Evolutionary conservation across 2,329 filamentous ascomycete species (phyloP).

Genomic region (Aspergillus pseudoviridinutans): DNA sequence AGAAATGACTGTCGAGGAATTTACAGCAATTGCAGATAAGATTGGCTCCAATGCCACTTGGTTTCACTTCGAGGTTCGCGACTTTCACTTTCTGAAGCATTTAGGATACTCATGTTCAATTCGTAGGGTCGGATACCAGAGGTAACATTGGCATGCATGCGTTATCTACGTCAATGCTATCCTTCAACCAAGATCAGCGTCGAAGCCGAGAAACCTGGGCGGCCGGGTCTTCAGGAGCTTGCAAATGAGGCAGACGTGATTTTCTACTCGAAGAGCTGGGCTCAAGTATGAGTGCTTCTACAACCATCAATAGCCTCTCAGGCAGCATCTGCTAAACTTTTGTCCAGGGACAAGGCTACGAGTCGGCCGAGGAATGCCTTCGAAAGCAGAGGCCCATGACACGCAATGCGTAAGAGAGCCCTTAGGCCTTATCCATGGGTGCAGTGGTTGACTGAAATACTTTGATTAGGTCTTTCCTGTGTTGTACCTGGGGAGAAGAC

Average conservation of each 20-base stretch:
- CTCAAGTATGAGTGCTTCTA: conserved; percentile 48
- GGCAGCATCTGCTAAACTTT: not conserved
- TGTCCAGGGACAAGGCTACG: conserved; percentile 35
- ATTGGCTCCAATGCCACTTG: conserved; percentile 44
- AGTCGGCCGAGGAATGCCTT: conserved; percentile 51
- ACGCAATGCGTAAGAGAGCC: conserved; percentile 44
- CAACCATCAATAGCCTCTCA: not conserved
- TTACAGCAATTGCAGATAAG: conserved; percentile 43
- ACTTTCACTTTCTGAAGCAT: not conserved
- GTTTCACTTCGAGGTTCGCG: conserved; percentile 68
- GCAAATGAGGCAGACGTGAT: conserved; percentile 63
- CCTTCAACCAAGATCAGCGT: conserved; percentile 57
- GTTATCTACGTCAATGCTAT: conserved; percentile 47
- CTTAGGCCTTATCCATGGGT: not conserved
- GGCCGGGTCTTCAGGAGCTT: conserved; percentile 56
- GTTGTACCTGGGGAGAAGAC: conserved; percentile 57
- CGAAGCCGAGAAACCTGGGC: conserved; percentile 67
- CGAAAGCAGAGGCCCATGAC: conserved; percentile 38
- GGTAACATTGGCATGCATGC: conserved; percentile 58
- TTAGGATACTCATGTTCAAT: not conserved
- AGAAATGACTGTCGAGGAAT: conserved; percentile 65
- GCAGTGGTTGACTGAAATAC: not conserved
- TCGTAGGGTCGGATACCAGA: conserved; percentile 59
- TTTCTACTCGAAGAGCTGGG: conserved; percentile 71
- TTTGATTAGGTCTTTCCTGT: conserved; percentile 41